Evolutionary conservation across 768 basidiomycete genomes (phyloP).

Genomic region (Dentipellis sp.): DNA sequence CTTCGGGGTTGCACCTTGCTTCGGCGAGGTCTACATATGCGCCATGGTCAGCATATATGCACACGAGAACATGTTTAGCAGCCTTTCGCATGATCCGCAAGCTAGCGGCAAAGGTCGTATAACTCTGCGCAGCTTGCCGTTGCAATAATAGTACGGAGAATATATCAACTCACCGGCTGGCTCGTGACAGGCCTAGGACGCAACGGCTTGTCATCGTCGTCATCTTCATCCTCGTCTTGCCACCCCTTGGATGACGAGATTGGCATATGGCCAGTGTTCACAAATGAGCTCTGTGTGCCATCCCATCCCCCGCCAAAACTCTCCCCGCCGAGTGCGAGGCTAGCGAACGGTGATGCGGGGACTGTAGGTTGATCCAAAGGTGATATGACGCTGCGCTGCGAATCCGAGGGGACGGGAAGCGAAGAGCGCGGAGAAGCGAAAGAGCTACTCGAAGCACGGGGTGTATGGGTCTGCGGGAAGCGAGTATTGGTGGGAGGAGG

Average conservation of each 20-base stretch:
- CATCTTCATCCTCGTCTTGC: slow-evolving; percentile 17
- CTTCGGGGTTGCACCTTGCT: slow-evolving; percentile 11
- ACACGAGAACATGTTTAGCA: too few species aligned
- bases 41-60: too few species aligned
- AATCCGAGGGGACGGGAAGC: background rate
- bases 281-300: slow-evolving; percentile 17
- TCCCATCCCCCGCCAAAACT: slow-evolving; percentile 41
- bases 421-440: background rate
- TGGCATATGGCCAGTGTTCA: slow-evolving; percentile 19
- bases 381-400: slow-evolving; percentile 14
- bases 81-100: background rate
- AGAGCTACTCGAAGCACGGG: slow-evolving; percentile 12
- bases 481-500: background rate
- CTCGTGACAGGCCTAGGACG: slow-evolving; percentile 17
- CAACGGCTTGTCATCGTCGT: slow-evolving; percentile 25
- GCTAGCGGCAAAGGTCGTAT: background rate
- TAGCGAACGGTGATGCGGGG: slow-evolving; percentile 26
- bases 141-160: background rate
- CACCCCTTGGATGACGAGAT: background rate
- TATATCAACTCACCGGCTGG: slow-evolving; percentile 14
- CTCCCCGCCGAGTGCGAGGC: slow-evolving; percentile 40
- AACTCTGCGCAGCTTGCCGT: background rate
- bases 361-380: slow-evolving; percentile 22
- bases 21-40: background rate
- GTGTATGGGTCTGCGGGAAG: slow-evolving; percentile 1